Evolutionary conservation across 768 basidiomycete genomes (phyloP), one percentile per base, ranked within the genome.

Genomic region (Fomitopsis serialis): DNA sequence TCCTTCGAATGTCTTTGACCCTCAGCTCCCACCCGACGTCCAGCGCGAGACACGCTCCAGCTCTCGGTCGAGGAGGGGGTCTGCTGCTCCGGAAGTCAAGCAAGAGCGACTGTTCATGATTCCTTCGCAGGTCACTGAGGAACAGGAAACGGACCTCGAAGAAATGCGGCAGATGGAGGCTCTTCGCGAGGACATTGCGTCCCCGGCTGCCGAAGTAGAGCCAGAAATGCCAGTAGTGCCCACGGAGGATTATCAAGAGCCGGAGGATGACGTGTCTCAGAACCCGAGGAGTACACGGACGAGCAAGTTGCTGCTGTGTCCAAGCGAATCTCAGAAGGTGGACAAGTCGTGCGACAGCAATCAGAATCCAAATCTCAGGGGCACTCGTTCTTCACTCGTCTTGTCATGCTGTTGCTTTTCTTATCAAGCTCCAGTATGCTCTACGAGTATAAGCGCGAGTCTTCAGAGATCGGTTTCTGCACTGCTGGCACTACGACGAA

Each of bases 381-480:
- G 50, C 56, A 54, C 50, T 62, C 69, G 24, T 59, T 70, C 55
- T 53, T 80, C 40, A 47, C 76, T 13, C 76, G 76, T n/a, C 24
- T 81, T n/a, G 21, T 86, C 43, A 60, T 76, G 25, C 55, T 72
- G 10, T 53, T 77, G 22, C 63, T 68, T 17, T 57, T 68, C 29
- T 22, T 60, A 22, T 50, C 55, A 9, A 48, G 54, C 21, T 25
- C 59, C 17, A 58, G 53, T 32, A 15, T 54, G 19, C 69, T 74
- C 19, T 58, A 74, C 60, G 73, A 74, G 17, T 88, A 82, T 73
- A 91, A 90, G 70, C 54, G 59, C 12, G 81, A 87, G 59, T 90
- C 90, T 5, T 72, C 83, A 2, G 66, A 74, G 11, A 82, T 93
- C 59, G 91, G 92, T 4, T 93, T 81, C 68, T 93, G 91, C 63